Evolutionary conservation across 441 rosid species (phyloP).

Genomic region (Pelargonium australe): DNA sequence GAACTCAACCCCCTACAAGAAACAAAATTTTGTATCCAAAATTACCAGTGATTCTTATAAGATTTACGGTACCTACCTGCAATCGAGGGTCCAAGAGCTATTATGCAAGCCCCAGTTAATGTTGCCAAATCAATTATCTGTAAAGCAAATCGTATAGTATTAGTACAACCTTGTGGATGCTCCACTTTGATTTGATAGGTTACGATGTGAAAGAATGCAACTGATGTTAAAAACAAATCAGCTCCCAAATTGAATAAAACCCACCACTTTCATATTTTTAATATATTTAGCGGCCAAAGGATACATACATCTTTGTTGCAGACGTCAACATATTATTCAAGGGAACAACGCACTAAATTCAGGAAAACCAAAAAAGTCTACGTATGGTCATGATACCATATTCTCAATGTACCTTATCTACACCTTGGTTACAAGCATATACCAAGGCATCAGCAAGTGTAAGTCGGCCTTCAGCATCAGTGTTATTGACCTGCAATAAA

Average conservation of each 20-base stretch:
- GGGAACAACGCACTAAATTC: no score
- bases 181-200: no score
- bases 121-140: constrained; percentile 93
- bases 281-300: no score
- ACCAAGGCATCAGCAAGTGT: constrained; percentile 95
- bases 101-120: constrained; percentile 73
- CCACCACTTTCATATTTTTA: no score
- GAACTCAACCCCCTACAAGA: not conserved
- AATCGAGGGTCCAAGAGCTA: constrained; percentile 89
- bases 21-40: not conserved
- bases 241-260: no score
- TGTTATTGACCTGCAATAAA: constrained; percentile 72
- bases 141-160: constrained; percentile 15
- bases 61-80: constrained; percentile 50
- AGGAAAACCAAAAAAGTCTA: no score
- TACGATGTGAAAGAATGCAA: no score
- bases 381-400: not conserved
- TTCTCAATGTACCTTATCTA: constrained; percentile 55
- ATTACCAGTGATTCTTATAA: not conserved
- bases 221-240: no score
- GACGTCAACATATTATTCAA: no score
- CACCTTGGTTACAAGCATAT: constrained; percentile 85
- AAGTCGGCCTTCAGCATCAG: constrained; percentile 95
- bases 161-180: no score
- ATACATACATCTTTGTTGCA: no score